Evolutionary conservation across 1,284 basidiomycete species (phyloP), one percentile per base, ranked within the genome.

Genomic region (Chalciporus sp.): DNA sequence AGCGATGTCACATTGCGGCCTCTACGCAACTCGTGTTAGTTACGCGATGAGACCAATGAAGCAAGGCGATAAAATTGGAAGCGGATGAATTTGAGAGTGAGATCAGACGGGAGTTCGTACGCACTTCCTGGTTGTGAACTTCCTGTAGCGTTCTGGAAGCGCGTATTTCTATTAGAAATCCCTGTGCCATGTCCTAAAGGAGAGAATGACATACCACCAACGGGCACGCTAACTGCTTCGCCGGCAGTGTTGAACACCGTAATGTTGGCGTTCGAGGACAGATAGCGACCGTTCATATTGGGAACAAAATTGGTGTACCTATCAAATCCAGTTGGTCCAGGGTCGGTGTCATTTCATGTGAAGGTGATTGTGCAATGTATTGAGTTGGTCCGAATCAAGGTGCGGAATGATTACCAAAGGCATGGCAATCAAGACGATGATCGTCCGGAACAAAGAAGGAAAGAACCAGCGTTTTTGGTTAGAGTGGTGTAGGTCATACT

Each of bases 221-320:
- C 79, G 0, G 88, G 88, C 0, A 84, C 78, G 60, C 72, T 83
- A 54, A 79, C 73, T 3, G 61, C 60, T n/a, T 81, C 75, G 26
- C 78, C 80, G 28, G 81, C 64, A 43, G 79, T 72, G 61, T 83
- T 78, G 9, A 76, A 60, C 9, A 91, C 65, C 0, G 90, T 94
- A 63, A 95, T 92, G 70, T 94, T 92, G 44, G 84, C 90, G 65
- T 94, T 95, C 4, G 88, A 91, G 0, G 91, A 86, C 42, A 95
- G 75, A 66, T 92, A 94, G 43, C 89, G 82, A 11, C 90, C 90
- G 1, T 81, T 77, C 71, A 88, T 2, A 69, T 91, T 88, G 53
- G 83, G 16, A 5, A 78, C 86, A 65, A 91, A 92, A 69, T 92
- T 88, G 53, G 83, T 76, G 71, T 90, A 72, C 83, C 72, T 87